Evolutionary conservation across 345 rosid species (phyloP).

Genomic region (Iberis pinnata): DNA sequence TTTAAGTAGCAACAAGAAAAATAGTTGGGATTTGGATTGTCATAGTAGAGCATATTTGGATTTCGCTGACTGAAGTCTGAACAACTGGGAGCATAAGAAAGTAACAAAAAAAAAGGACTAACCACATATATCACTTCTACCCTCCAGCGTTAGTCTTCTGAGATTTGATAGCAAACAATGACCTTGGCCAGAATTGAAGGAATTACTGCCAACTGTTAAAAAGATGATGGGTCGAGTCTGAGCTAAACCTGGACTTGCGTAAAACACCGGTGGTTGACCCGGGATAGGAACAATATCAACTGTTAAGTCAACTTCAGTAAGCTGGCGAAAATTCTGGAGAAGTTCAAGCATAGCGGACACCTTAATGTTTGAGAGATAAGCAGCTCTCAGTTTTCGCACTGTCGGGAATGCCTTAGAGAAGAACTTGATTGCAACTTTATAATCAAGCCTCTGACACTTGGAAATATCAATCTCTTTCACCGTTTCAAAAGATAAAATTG

Average conservation of each 20-base stretch:
- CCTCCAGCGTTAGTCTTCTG: slow-evolving; percentile 59
- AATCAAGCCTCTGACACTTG: slow-evolving; percentile 53
- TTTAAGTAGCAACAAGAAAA: slow-evolving; percentile 2
- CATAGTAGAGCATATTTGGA: background rate
- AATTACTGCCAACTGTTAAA: slow-evolving; percentile 15
- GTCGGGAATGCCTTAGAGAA: slow-evolving; percentile 62
- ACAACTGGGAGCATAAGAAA: slow-evolving; percentile 13
- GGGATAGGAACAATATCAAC: slow-evolving; percentile 52
- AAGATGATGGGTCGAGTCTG: slow-evolving; percentile 27
- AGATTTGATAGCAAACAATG: slow-evolving; percentile 33
- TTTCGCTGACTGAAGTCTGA: background rate
- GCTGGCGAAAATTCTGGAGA: slow-evolving; percentile 37
- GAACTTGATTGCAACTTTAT: slow-evolving; percentile 43
- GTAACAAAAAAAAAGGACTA: slow-evolving; percentile 26
- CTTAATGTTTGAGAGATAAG: slow-evolving; percentile 60
- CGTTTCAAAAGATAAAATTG: slow-evolving; percentile 39
- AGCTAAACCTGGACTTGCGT: slow-evolving; percentile 31
- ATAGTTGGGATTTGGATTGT: background rate
- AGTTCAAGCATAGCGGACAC: slow-evolving; percentile 32
- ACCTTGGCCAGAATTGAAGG: slow-evolving; percentile 5
- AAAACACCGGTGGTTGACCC: slow-evolving; percentile 36
- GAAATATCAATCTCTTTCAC: slow-evolving; percentile 62
- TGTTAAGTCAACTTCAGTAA: slow-evolving; percentile 60
- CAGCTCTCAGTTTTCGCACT: slow-evolving; percentile 58
- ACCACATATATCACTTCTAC: slow-evolving; percentile 67